These are phyloP conservation scores for Gleditsia sinensis DNA, from an alignment of 306 rosid genomes.

Conservation along the genomic window DNA sequence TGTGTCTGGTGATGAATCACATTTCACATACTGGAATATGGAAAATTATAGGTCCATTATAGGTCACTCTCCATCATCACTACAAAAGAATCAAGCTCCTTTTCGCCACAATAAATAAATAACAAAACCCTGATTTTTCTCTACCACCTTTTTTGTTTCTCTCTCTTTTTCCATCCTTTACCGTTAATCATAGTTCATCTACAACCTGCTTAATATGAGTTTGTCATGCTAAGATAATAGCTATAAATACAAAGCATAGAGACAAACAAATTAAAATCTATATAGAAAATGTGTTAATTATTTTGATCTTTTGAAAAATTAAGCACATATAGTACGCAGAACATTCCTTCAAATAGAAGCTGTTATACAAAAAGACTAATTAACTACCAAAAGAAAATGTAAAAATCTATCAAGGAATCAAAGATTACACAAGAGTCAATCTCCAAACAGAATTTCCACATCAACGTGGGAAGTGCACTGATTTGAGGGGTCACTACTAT, in stretches of 20 bases:
- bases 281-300: too few relatives aligned
- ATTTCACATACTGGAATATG: background rate
- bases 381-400: background rate
- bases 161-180: background rate
- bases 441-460: slow-evolving; percentile 21
- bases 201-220: background rate
- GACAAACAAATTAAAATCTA: background rate
- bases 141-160: background rate
- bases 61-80: background rate
- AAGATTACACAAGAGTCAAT: too few relatives aligned
- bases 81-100: slow-evolving; percentile 26
- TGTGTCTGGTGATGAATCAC: background rate
- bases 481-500: background rate
- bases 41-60: background rate
- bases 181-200: background rate
- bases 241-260: too few relatives aligned
- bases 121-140: background rate
- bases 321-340: too few relatives aligned
- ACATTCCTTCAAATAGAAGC: too few relatives aligned
- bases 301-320: too few relatives aligned
- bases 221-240: background rate
- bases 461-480: background rate
- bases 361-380: background rate
- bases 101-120: background rate
- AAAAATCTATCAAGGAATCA: background rate